phyloP scores from a whole-genome alignment of 495 filamentous ascomycete species.

The Xylaria grammica region DNA sequence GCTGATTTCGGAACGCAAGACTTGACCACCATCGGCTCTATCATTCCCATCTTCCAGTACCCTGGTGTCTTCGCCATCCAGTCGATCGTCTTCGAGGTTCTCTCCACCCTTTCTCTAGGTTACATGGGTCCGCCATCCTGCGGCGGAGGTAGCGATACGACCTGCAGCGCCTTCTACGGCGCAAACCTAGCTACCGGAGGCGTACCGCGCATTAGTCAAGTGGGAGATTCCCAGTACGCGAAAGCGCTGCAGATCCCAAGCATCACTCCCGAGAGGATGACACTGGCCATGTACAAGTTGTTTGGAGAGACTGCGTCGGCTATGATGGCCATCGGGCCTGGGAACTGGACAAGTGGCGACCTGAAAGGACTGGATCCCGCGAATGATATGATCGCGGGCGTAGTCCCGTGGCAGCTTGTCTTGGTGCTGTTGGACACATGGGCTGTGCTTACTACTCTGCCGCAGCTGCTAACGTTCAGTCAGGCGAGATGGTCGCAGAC shows the following conservation, averaged over 20 bases:
- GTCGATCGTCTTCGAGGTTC: constrained; percentile 4
- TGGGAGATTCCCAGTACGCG: not conserved
- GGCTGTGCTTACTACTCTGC: not conserved
- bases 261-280: constrained; percentile 12
- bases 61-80: constrained; percentile 14
- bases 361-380: constrained; percentile 7
- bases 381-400: not conserved
- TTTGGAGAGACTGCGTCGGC: constrained; percentile 12
- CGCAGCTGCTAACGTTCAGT: not conserved
- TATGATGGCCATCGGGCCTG: constrained; percentile 10
- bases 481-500: constrained; percentile 1
- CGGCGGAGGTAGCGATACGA: not conserved
- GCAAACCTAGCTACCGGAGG: constrained; percentile 12
- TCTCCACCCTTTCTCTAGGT: constrained; percentile 9
- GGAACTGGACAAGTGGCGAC: constrained; percentile 12
- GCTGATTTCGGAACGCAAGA: not conserved
- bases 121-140: constrained; percentile 1
- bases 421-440: not conserved
- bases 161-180: constrained; percentile 9
- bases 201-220: constrained; percentile 4
- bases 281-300: constrained; percentile 12
- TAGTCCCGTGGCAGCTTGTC: not conserved
- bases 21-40: not conserved
- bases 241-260: constrained; percentile 9
- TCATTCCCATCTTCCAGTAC: not conserved